A percentile compares a stretch with the other conserved stretches of the same genome.
Conservation (phyloP, 164 flowering plant species). For the Vitis cinerea region DNA sequence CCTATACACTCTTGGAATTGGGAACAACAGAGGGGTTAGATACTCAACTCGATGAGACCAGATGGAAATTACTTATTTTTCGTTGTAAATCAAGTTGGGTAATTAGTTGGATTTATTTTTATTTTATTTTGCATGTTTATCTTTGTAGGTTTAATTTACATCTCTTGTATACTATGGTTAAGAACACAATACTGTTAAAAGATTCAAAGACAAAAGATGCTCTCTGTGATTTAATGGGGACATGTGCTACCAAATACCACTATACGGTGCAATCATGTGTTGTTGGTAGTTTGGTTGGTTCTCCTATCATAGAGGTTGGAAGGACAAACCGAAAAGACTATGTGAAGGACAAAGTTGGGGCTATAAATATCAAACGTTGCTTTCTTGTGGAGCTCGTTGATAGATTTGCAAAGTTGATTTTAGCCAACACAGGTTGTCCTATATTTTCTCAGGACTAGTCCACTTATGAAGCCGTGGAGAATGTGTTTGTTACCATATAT, state of each 20-base stretch:
- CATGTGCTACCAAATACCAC: too few species aligned
- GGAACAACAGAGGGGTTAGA: slow-evolving; percentile 77
- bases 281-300: slow-evolving; percentile 76
- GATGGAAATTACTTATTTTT: slow-evolving; percentile 86
- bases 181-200: slow-evolving; percentile 64
- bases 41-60: slow-evolving; percentile 61
- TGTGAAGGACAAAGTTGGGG: slow-evolving; percentile 38
- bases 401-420: slow-evolving; percentile 70
- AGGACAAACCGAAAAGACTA: slow-evolving; percentile 80
- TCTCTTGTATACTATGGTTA: slow-evolving; percentile 45
- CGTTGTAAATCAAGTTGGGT: slow-evolving; percentile 60
- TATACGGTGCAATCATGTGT: slow-evolving; percentile 69
- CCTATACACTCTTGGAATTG: slow-evolving; percentile 71
- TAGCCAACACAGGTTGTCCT: slow-evolving; percentile 41
- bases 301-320: slow-evolving; percentile 81
- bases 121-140: not conserved
- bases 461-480: slow-evolving; percentile 91
- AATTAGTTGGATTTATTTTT: not conserved
- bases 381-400: slow-evolving; percentile 93
- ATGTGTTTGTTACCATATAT: slow-evolving; percentile 84
- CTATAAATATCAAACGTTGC: slow-evolving; percentile 78
- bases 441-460: slow-evolving; percentile 85
- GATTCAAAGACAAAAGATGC: slow-evolving; percentile 43
- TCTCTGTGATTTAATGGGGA: too few species aligned
- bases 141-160: not conserved